Percentiles rank a stretch among this genome's conserved stretches.
Conservation (phyloP, 2,329 filamentous ascomycete genomes). For the Sclerotinia subarctica region DNA sequence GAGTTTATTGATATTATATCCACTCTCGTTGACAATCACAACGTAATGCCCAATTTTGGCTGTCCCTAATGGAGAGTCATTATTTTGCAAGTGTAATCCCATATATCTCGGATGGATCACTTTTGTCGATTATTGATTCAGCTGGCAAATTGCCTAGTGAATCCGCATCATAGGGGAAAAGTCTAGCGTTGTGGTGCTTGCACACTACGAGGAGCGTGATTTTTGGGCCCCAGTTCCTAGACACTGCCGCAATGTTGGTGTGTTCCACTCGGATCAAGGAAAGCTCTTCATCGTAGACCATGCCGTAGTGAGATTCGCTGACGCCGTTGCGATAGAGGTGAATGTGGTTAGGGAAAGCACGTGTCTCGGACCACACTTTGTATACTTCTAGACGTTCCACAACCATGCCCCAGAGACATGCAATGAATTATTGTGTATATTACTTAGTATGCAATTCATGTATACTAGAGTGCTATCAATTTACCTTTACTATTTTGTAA, state of each 20-base stretch:
- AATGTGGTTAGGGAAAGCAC: slow-evolving; percentile 31
- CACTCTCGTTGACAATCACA: slow-evolving; percentile 35
- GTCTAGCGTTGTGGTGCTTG: not conserved
- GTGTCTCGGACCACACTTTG: slow-evolving; percentile 44
- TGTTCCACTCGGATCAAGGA: too few species aligned
- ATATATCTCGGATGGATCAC: not conserved
- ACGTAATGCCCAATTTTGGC: slow-evolving; percentile 6
- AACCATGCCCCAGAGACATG: slow-evolving; percentile 21
- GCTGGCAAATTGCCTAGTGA: slow-evolving; percentile 22
- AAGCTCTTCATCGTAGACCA: slow-evolving; percentile 30
- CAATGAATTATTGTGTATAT: slow-evolving; percentile 40
- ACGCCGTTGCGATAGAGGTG: slow-evolving; percentile 42
- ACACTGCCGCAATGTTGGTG: too few species aligned
- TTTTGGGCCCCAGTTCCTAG: not conserved
- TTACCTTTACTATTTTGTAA: slow-evolving; percentile 69
- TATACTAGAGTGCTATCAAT: slow-evolving; percentile 34
- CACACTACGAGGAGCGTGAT: not conserved
- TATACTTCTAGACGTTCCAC: slow-evolving; percentile 20
- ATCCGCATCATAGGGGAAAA: not conserved
- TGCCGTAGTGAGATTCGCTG: slow-evolving; percentile 37
- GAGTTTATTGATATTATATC: slow-evolving; percentile 60
- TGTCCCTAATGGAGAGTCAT: not conserved
- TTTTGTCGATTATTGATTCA: not conserved
- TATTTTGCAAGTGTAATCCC: not conserved
- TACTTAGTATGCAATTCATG: not conserved